These are phyloP conservation scores for Bipolaris bicolor DNA, from an alignment of 2,329 filamentous ascomycete species.

Conservation along the genomic window DNA sequence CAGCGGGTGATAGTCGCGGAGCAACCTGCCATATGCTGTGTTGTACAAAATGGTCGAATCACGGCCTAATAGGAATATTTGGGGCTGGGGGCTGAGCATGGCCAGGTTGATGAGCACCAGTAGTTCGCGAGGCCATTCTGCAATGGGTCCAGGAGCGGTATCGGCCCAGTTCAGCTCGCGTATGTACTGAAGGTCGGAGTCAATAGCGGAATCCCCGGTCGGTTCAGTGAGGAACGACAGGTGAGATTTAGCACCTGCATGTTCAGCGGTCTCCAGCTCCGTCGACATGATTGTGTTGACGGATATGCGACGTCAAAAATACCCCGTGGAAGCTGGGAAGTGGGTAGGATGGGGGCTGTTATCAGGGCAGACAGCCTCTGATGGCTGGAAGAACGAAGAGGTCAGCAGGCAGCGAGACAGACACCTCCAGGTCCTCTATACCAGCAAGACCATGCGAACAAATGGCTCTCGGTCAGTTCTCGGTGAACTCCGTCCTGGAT, in stretches of 20 bases:
- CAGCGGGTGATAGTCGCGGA: slow-evolving; percentile 5
- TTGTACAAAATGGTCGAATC: slow-evolving; percentile 7
- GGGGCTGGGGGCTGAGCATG: slow-evolving; percentile 4
- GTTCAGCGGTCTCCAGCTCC: slow-evolving; percentile 1
- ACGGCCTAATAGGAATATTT: slow-evolving; percentile 4
- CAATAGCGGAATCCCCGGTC: slow-evolving; percentile 5
- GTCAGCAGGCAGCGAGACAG: background rate
- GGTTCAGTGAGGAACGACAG: slow-evolving; percentile 6
- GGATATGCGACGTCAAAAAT: background rate
- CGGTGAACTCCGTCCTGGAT: background rate
- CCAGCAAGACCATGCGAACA: slow-evolving; percentile 2
- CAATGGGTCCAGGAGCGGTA: slow-evolving; percentile 3
- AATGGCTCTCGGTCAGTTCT: slow-evolving; percentile 4
- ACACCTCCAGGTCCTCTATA: background rate
- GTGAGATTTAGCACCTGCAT: slow-evolving; percentile 1
- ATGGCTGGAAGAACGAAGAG: background rate
- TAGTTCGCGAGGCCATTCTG: slow-evolving; percentile 8
- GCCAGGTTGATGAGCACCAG: slow-evolving; percentile 7
- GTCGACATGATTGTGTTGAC: background rate
- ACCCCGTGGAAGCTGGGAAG: background rate
- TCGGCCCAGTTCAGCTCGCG: slow-evolving; percentile 4
- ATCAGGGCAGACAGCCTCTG: background rate
- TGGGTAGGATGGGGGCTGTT: background rate
- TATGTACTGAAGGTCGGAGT: slow-evolving; percentile 5
- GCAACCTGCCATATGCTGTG: slow-evolving; percentile 6